Conservation (phyloP, 1,139 yeast species). For the Yamadazyma taylorii region DNA sequence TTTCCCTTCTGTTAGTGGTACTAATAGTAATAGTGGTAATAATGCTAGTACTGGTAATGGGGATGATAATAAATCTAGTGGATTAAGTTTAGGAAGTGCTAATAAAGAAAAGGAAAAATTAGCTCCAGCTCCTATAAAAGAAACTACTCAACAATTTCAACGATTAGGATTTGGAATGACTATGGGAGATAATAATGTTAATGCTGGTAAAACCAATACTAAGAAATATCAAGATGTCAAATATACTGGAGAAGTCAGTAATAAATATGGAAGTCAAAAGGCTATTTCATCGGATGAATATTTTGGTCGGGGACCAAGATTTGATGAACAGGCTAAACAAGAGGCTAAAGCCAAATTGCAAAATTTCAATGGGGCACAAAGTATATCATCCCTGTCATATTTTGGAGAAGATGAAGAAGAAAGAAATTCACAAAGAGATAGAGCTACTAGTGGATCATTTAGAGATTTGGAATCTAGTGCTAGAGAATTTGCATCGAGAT, state of each 20-base stretch:
- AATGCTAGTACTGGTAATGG: conserved; percentile 4
- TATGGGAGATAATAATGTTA: conserved; percentile 38
- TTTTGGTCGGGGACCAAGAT: conserved; percentile 82
- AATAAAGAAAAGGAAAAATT: conserved; percentile 17
- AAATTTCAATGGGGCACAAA: conserved; percentile 79
- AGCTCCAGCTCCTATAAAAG: conserved; percentile 45
- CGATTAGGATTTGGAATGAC: conserved; percentile 86
- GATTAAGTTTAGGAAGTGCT: conserved; percentile 15
- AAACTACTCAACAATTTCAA: conserved; percentile 71
- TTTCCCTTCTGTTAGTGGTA: conserved; percentile 6
- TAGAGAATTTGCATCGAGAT: conserved; percentile 66
- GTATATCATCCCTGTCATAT: conserved; percentile 89
- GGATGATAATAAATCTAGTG: conserved; percentile 4
- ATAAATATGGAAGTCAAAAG: conserved; percentile 84
- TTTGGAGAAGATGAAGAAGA: conserved; percentile 81
- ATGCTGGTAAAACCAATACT: conserved; percentile 24
- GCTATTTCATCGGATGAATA: conserved; percentile 94
- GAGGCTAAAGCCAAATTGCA: conserved; percentile 82
- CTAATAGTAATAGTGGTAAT: too few species aligned
- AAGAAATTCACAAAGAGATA: conserved; percentile 22
- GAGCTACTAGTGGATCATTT: conserved; percentile 28
- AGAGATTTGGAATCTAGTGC: conserved; percentile 56
- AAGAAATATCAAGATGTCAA: conserved; percentile 49
- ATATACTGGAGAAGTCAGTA: conserved; percentile 70
- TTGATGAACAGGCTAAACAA: conserved; percentile 71